A percentile compares a stretch with the other conserved stretches of the same genome.
phyloP scores from a whole-genome alignment of 2,329 filamentous ascomycete genomes.

The Ophioceras dolichostomum region DNA sequence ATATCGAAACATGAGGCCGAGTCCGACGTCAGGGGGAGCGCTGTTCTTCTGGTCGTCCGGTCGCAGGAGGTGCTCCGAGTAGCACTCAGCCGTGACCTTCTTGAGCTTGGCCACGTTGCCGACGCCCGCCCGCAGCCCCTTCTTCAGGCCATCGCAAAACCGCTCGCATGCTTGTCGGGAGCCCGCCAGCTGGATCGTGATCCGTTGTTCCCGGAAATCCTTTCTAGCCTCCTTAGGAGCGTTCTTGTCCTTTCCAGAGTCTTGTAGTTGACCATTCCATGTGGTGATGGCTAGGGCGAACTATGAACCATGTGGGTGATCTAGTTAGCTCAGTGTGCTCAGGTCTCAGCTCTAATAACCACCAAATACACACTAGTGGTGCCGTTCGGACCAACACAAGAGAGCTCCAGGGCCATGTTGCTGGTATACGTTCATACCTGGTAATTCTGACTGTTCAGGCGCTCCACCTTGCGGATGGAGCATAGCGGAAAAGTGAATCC shows the following conservation, averaged over 20 bases:
- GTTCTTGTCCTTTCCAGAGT: conserved; percentile 38
- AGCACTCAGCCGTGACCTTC: conserved; percentile 69
- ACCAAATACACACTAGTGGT: not conserved
- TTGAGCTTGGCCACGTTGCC: conserved; percentile 80
- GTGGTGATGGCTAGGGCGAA: conserved; percentile 92
- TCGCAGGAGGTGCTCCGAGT: conserved; percentile 73
- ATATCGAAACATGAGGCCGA: conserved; percentile 88
- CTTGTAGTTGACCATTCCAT: conserved; percentile 65
- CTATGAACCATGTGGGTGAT: too few species aligned
- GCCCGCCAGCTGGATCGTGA: conserved; percentile 84
- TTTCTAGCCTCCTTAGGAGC: conserved; percentile 23
- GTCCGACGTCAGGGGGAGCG: conserved; percentile 74
- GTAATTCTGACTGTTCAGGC: conserved; percentile 84
- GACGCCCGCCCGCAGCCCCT: conserved; percentile 73
- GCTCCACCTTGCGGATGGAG: conserved; percentile 81
- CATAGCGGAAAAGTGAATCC: conserved; percentile 92
- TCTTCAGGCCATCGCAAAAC: conserved; percentile 93
- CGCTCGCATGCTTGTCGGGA: conserved; percentile 82
- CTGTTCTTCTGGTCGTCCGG: conserved; percentile 51
- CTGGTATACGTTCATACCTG: too few species aligned
- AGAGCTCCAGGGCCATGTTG: too few species aligned
- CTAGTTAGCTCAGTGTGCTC: too few species aligned
- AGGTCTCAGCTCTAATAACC: too few species aligned
- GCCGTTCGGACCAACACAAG: not conserved
- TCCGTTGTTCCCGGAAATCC: conserved; percentile 56